Percentiles rank a stretch among this genome's conserved stretches.
Evolutionary conservation across 2,329 filamentous ascomycete genomes (phyloP).

Genomic region (Ophiocordyceps sinensis): DNA sequence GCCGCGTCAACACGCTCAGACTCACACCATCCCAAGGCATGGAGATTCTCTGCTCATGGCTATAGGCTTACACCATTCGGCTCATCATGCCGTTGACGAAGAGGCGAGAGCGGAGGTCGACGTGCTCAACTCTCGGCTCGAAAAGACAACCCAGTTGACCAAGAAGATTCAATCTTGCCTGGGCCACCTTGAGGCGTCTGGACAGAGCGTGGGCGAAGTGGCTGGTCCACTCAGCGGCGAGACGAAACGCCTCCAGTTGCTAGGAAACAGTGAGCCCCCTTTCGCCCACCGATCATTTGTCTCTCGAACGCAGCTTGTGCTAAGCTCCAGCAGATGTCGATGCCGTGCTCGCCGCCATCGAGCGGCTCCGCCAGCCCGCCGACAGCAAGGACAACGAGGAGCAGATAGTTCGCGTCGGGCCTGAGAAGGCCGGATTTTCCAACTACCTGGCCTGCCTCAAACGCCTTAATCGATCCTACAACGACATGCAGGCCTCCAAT

Average conservation of each 20-base stretch:
- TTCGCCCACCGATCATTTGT: background rate
- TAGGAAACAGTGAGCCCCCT: constrained; percentile 54
- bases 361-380: constrained; percentile 75
- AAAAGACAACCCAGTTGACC: constrained; percentile 84
- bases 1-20: too few relatives aligned
- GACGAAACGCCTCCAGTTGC: constrained; percentile 76
- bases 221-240: constrained; percentile 87
- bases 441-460: constrained; percentile 85
- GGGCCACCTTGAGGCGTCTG: constrained; percentile 69
- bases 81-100: constrained; percentile 42
- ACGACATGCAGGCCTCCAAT: constrained; percentile 79
- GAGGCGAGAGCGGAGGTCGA: constrained; percentile 57
- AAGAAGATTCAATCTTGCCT: constrained; percentile 92
- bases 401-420: constrained; percentile 76
- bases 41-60: constrained; percentile 26
- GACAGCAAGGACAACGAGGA: constrained; percentile 89
- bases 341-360: constrained; percentile 70
- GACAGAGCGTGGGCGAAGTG: constrained; percentile 81
- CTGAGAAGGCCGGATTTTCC: constrained; percentile 64
- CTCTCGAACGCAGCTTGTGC: background rate
- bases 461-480: constrained; percentile 70
- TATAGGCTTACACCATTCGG: constrained; percentile 29
- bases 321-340: constrained; percentile 54
- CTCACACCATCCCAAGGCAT: too few relatives aligned
- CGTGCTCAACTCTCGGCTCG: constrained; percentile 58